phyloP scores from a whole-genome alignment of 164 flowering plant species.

The Brasenia schreberi region DNA sequence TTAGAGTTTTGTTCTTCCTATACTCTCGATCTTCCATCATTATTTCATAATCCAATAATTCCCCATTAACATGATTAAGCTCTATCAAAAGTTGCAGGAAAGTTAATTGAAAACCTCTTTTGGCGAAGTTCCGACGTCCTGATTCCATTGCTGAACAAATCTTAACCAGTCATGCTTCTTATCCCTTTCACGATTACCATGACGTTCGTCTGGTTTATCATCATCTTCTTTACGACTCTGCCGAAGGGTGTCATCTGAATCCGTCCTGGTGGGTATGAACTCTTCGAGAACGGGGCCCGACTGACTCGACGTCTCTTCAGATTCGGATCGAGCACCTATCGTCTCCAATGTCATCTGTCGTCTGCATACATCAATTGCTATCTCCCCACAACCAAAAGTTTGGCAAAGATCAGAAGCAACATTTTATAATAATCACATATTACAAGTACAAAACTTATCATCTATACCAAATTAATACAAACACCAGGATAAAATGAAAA shows the following conservation, averaged over 20 bases:
- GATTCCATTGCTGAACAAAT: constrained; percentile 76
- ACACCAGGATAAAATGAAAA: too few relatives aligned
- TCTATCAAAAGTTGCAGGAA: not conserved
- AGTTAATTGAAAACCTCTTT: constrained; percentile 3
- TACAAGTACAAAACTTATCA: too few relatives aligned
- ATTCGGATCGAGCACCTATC: constrained; percentile 25
- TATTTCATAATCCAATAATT: too few relatives aligned
- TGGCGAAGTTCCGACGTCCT: constrained; percentile 37
- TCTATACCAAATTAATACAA: too few relatives aligned
- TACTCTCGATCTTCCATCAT: too few relatives aligned
- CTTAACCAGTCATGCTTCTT: constrained; percentile 69
- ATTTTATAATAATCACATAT: too few relatives aligned
- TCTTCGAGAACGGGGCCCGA: constrained; percentile 41
- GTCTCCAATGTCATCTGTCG: not conserved
- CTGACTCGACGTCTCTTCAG: constrained; percentile 45
- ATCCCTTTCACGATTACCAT: not conserved
- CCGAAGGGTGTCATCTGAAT: constrained; percentile 6
- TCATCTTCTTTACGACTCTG: constrained; percentile 2
- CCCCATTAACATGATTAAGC: too few relatives aligned
- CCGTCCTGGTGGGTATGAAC: constrained; percentile 46
- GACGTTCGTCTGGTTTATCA: constrained; percentile 10
- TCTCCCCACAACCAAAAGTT: not conserved
- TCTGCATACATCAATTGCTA: not conserved
- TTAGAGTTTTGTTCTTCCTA: too few relatives aligned
- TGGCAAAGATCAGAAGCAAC: not conserved